Base-by-base conservation (phyloP, 169 alveolate species). In the Cryptosporidium tyzzeri region DNA sequence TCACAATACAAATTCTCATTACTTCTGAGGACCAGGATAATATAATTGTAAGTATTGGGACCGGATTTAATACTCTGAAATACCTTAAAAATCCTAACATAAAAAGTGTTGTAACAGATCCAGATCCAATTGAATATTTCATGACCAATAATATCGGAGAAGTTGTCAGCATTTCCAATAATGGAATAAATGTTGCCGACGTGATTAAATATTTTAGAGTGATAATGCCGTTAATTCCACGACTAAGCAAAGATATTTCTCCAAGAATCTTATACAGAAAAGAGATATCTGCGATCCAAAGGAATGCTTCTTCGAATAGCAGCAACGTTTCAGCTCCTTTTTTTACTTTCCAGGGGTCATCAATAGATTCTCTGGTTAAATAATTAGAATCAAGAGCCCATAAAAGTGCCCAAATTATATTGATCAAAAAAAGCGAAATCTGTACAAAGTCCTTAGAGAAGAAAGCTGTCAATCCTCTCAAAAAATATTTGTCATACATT, bases 241-340 rank as follows among this genome's bases (percentile, higher is more conserved):
- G 69, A 31, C 89, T 59, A 6, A 62, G 48, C 0, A 41, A 16
- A 14, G 89, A 80, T 14, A 65, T 65, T 41, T 80, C 89, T 26
- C 35, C 55, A 26, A 80, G 41, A 21, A 65, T 44, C n/a, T 80
- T 80, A 18, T 62, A 80, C 8, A 80, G 70, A 26, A 80, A 35
- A 41, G 65, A 41, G 21, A 80, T 61, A 45, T 80, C 89, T 59
- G 89, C 89, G n/a, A 80, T 62, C 89, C 89, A 80, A 5, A 80
- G 75, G 48, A 80, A 80, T 14, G 89, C 37, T 35, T 65, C 80
- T 14, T 80, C 89, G 62, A 80, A 62, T 61, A 80, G 53, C 2
- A 62, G 29, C 29, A 80, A n/a, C 14, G 55, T 59, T 39, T 62
- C 69, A 41, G 23, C 65, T 6, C 75, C 75, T 59, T 31, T 62